These are phyloP conservation scores for Chondrus crispus DNA, from an alignment of 23 red algal species.

Conservation along the genomic window DNA sequence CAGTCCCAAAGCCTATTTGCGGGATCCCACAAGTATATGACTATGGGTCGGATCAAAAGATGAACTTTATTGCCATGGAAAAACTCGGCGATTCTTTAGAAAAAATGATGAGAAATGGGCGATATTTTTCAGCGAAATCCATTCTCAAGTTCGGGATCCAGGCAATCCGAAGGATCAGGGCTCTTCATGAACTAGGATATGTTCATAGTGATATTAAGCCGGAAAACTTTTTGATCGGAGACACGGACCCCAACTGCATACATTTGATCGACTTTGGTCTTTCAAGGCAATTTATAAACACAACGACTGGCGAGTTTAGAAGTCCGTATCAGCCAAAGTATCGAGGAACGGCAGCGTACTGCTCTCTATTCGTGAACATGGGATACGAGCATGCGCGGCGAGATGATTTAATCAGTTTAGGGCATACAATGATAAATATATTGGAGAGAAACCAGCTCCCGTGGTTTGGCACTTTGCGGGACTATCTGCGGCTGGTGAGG, in stretches of 20 bases:
- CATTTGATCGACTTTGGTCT: neutral
- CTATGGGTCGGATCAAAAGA: neutral
- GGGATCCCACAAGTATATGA: neutral
- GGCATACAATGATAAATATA: slow-evolving; percentile 29
- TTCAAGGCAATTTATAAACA: neutral
- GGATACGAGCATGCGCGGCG: slow-evolving; percentile 22
- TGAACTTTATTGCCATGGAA: neutral
- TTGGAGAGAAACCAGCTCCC: no score
- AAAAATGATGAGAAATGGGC: neutral
- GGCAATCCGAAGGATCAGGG: neutral
- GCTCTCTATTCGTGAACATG: slow-evolving; percentile 16
- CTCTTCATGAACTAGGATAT: neutral
- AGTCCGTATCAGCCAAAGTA: no score
- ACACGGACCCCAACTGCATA: neutral
- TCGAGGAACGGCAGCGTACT: slow-evolving; percentile 46
- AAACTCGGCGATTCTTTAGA: neutral
- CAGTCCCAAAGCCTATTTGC: neutral
- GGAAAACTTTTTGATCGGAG: neutral
- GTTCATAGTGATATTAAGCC: neutral
- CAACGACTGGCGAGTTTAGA: neutral
- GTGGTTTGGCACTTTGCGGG: no score
- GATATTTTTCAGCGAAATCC: neutral
- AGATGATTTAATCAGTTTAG: slow-evolving; percentile 43
- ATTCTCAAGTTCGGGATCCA: neutral
- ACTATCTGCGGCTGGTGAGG: no score